Evolutionary conservation across 2,329 filamentous ascomycete genomes (phyloP), one percentile per base, ranked within the genome.

Genomic region (Penicillium concentricum): DNA sequence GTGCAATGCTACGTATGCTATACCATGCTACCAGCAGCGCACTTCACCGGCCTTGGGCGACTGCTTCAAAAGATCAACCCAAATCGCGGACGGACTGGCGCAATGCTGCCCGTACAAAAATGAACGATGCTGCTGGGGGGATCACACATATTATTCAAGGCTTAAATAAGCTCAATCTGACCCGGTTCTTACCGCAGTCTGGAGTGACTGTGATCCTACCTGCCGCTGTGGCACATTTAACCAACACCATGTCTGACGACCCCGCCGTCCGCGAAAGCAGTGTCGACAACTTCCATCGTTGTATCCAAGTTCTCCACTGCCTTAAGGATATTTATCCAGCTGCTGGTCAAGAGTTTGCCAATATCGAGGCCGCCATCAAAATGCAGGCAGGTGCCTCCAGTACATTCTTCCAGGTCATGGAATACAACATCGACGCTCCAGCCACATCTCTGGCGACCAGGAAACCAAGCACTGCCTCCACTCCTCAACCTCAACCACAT

Each of bases 21-120:
- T 96, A 92, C 72, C 91, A 91, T 74, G 93, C 91, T 1, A 94
- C 91, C 1, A 81, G 93, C n/a, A 94, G 91, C 44, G 91, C 91
- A 1, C 81, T 96, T 12, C 90, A 96, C 72, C 85, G 92, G 24
- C 92, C 92, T 2, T 91, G 93, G 65, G 91, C 95, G 39, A 88
- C 88, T 0, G 83, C 84, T 16, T 61, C 62, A 8, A 71, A 68
- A 43, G 65, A 71, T 81, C 85, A 57, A 61, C 71, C 50, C 63
- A 77, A 61, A 66, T 64, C 59, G 47, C 74, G 24, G 79, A 81
- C 45, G 78, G 84, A 53, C 82, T 88, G 67, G 79, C 89, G 35
- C 84, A 92, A 69, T 85, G 92, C 60, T 80, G 88, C 68, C 88
- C 91, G 90, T 18, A 81, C 84, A 57, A 88, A 90, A 57, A 91